Conservation (phyloP, 371 early-diverging fungal species). For the Thermomucor indicae-seudaticae region DNA sequence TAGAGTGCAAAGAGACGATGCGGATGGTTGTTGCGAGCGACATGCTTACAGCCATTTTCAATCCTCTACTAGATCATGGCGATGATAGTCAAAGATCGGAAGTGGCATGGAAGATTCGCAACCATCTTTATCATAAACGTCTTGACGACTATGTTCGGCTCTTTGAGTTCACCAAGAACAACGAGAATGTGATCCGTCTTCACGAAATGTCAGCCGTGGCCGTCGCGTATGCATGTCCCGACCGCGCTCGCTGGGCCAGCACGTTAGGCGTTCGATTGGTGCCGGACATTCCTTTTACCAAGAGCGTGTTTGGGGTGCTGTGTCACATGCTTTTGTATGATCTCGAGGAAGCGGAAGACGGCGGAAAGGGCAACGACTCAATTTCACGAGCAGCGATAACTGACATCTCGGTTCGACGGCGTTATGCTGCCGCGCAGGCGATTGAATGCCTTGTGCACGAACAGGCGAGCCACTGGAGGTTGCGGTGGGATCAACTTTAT, state of each 20-base stretch:
- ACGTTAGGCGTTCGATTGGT: constrained; percentile 5
- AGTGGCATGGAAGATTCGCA: background rate
- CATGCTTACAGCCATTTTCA: constrained; percentile 14
- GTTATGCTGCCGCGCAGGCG: constrained; percentile 27
- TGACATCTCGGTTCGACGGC: constrained; percentile 8
- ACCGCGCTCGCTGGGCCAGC: constrained; percentile 6
- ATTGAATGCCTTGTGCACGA: constrained; percentile 12
- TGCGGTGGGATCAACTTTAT: background rate
- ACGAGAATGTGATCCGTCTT: constrained; percentile 16
- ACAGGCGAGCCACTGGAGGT: background rate
- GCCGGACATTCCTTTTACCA: no score
- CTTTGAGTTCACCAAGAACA: constrained; percentile 10
- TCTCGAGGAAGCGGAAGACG: no score
- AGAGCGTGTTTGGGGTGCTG: constrained; percentile 12
- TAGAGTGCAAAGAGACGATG: constrained; percentile 10
- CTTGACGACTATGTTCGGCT: constrained; percentile 10
- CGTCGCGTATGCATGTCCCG: constrained; percentile 12
- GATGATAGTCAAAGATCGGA: background rate
- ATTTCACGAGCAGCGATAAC: constrained; percentile 3
- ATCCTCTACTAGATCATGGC: constrained; percentile 1
- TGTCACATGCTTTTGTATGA: constrained; percentile 32
- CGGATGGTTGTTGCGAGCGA: constrained; percentile 11
- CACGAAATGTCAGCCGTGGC: constrained; percentile 28
- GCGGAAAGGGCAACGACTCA: no score
- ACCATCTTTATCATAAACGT: background rate